phyloP scores from a whole-genome alignment of 371 early-diverging fungal genomes.

The Rhizopus stolonifer region DNA sequence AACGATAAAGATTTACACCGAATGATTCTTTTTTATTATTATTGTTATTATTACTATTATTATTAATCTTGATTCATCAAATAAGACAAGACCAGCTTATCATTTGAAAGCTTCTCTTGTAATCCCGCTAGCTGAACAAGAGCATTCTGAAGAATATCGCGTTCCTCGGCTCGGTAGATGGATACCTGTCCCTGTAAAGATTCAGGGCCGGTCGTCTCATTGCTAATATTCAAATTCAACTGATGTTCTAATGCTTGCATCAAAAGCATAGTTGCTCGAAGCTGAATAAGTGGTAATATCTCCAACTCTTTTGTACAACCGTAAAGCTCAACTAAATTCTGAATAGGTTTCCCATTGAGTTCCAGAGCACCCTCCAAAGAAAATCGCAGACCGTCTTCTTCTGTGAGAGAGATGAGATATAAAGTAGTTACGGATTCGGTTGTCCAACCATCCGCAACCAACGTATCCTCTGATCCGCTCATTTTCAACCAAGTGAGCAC shows the following conservation, averaged over 20 bases:
- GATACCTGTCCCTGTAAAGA: conserved; percentile 2
- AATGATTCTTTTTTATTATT: too few relatives aligned
- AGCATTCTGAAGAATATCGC: not conserved
- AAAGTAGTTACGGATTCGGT: conserved; percentile 18
- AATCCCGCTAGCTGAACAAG: not conserved
- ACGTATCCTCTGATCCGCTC: not conserved
- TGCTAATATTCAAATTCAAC: not conserved
- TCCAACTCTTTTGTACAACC: conserved; percentile 1
- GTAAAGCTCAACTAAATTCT: conserved; percentile 10
- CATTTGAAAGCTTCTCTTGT: not conserved
- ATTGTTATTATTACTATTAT: too few relatives aligned
- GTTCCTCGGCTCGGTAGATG: conserved; percentile 17
- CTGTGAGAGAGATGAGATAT: conserved; percentile 28
- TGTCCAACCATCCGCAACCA: conserved; percentile 17
- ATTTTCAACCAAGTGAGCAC: conserved; percentile 8
- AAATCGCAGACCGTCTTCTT: conserved; percentile 21
- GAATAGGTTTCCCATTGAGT: not conserved
- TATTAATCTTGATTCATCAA: not conserved
- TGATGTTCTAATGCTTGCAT: conserved; percentile 27
- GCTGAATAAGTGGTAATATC: conserved; percentile 19
- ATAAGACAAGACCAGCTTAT: not conserved
- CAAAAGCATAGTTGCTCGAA: conserved; percentile 25
- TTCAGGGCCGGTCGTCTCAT: not conserved
- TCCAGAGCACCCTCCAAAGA: not conserved
- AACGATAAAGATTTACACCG: not conserved